These are phyloP conservation scores for Copromyces sp. DNA, from an alignment of 495 filamentous ascomycete genomes.

Conservation along the genomic window DNA sequence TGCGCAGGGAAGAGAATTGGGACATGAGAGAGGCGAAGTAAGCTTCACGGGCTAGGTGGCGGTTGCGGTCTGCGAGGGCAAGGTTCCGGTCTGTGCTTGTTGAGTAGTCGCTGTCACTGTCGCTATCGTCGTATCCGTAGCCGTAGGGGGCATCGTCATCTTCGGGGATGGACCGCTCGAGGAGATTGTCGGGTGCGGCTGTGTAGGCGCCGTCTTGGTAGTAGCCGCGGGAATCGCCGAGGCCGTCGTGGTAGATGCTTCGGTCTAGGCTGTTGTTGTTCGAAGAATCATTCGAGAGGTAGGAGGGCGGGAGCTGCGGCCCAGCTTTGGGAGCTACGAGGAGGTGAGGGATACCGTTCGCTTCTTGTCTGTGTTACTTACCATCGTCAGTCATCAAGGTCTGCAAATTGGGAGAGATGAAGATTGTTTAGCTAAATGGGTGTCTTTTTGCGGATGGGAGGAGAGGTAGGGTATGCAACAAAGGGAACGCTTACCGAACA, in stretches of 20 bases:
- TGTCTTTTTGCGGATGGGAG: constrained; percentile 1
- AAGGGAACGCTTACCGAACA: constrained; percentile 56
- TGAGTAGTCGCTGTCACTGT: neutral
- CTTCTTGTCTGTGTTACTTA: constrained; percentile 55
- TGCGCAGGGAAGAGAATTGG: constrained; percentile 50
- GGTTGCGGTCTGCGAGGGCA: constrained; percentile 42
- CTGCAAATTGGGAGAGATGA: constrained; percentile 12
- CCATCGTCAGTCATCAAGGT: constrained; percentile 27
- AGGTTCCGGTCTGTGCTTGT: constrained; percentile 8
- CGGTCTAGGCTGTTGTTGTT: constrained; percentile 23
- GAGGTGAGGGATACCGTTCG: constrained; percentile 56
- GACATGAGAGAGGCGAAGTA: constrained; percentile 55
- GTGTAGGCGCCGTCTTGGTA: constrained; percentile 66
- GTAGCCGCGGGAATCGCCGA: constrained; percentile 46
- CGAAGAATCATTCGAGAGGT: constrained; percentile 10
- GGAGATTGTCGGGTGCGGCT: constrained; percentile 30
- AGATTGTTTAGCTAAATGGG: constrained; percentile 22
- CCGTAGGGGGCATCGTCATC: constrained; percentile 5
- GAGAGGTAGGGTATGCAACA: constrained; percentile 5
- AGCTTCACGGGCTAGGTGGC: constrained; percentile 28
- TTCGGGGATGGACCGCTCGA: constrained; percentile 5
- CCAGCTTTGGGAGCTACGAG: constrained; percentile 46
- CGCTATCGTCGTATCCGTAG: constrained; percentile 6
- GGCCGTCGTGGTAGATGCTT: constrained; percentile 31
- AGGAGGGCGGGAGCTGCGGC: constrained; percentile 32